These are phyloP conservation scores for Tremellales sp. DNA, from an alignment of 1,284 basidiomycete genomes.

Conservation along the genomic window DNA sequence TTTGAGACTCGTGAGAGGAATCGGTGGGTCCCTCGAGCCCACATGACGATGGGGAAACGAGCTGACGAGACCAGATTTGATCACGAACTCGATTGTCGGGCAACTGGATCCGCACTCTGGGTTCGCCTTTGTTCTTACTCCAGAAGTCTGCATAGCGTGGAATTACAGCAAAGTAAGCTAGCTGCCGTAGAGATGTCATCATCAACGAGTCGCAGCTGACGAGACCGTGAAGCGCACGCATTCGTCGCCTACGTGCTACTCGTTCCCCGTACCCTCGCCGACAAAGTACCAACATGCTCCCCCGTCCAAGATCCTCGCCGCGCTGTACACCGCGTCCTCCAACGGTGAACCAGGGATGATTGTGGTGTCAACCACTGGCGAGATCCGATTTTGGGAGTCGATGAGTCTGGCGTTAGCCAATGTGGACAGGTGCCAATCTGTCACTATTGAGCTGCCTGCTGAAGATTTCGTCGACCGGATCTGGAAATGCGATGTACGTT, in stretches of 20 bases:
- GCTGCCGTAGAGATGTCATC: constrained; percentile 6
- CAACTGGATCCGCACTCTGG: constrained; percentile 43
- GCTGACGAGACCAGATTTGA: constrained; percentile 33
- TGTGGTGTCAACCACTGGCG: constrained; percentile 43
- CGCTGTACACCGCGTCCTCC: constrained; percentile 28
- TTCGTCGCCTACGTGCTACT: constrained; percentile 39
- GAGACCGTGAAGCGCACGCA: constrained; percentile 29
- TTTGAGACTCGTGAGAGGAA: constrained; percentile 20
- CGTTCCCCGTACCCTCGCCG: constrained; percentile 36
- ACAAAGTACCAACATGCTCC: constrained; percentile 26
- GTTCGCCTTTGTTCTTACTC: constrained; percentile 46
- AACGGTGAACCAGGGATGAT: constrained; percentile 49
- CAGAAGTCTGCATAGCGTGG: constrained; percentile 46
- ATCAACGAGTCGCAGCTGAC: background rate
- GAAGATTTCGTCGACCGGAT: constrained; percentile 44
- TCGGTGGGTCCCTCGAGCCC: constrained; percentile 21
- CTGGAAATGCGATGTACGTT: constrained; percentile 35
- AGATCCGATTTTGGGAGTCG: constrained; percentile 49
- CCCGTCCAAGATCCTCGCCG: constrained; percentile 32
- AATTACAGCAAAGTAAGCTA: constrained; percentile 45
- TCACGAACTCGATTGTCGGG: constrained; percentile 39
- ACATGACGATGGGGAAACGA: background rate
- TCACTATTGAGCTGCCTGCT: constrained; percentile 28
- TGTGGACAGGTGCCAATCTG: constrained; percentile 29
- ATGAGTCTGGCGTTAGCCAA: constrained; percentile 46